phyloP scores from a whole-genome alignment of 805 yeast species.

The Yarrowia porcina region DNA sequence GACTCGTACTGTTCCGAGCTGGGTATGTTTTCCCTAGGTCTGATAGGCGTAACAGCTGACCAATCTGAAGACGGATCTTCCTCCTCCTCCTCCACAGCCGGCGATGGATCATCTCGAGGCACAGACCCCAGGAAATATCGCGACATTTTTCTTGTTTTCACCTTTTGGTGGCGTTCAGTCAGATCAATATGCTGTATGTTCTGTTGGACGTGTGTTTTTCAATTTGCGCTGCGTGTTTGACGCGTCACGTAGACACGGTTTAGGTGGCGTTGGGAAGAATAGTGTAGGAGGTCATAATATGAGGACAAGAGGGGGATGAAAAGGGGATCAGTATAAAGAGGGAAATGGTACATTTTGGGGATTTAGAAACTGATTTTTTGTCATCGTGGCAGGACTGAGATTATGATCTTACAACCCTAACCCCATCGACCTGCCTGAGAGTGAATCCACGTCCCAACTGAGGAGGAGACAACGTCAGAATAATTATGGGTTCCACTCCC shows the following conservation, averaged over 20 bases:
- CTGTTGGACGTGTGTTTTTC: not conserved
- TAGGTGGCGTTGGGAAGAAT: conserved; percentile 7
- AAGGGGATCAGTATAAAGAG: not conserved
- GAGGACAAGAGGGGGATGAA: not conserved
- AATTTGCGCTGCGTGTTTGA: not conserved
- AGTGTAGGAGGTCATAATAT: too few relatives aligned
- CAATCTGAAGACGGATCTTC: not conserved
- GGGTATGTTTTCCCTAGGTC: not conserved
- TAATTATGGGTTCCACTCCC: too few relatives aligned
- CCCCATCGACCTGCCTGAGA: too few relatives aligned
- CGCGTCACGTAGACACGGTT: conserved; percentile 12
- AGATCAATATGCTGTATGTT: not conserved
- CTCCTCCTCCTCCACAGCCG: not conserved
- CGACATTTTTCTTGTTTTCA: not conserved
- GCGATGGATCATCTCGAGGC: not conserved
- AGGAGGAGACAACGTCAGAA: too few relatives aligned
- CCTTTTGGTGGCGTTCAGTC: not conserved
- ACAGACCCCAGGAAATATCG: conserved; percentile 9
- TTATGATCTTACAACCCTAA: too few relatives aligned
- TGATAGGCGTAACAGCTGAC: not conserved
- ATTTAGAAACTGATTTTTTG: too few relatives aligned
- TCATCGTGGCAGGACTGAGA: too few relatives aligned
- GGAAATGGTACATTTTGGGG: not conserved
- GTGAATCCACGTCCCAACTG: too few relatives aligned
- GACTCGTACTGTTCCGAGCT: conserved; percentile 20